A percentile compares a stretch with the other conserved stretches of the same genome.
Evolutionary conservation across 768 basidiomycete genomes (phyloP).

Genomic region (Rhodocollybia butyracea): DNA sequence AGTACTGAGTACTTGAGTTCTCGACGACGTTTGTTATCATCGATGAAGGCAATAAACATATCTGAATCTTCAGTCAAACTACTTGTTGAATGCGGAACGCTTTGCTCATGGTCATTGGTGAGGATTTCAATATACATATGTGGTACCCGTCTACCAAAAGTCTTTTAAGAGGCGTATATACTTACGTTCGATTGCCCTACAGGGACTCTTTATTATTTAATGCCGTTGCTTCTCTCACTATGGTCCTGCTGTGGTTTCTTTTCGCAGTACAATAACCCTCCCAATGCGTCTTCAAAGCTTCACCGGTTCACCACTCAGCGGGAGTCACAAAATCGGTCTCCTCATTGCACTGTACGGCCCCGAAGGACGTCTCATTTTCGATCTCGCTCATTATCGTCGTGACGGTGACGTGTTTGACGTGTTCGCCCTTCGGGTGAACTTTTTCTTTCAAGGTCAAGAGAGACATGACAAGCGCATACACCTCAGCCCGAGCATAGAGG

Average conservation of each 20-base stretch:
- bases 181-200: conserved; percentile 85
- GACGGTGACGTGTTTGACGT: too few relatives aligned
- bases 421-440: conserved; percentile 33
- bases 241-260: neutral
- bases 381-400: conserved; percentile 23
- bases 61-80: conserved; percentile 83
- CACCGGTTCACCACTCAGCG: conserved; percentile 27
- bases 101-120: conserved; percentile 76
- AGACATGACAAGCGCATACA: neutral
- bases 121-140: neutral
- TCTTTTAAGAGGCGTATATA: conserved; percentile 79
- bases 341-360: conserved; percentile 6
- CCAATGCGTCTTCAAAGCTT: conserved; percentile 38
- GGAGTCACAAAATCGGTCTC: conserved; percentile 16
- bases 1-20: too few relatives aligned
- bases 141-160: neutral
- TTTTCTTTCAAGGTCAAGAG: conserved; percentile 18
- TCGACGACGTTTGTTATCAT: conserved; percentile 81
- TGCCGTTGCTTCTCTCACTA: conserved; percentile 38
- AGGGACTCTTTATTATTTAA: conserved; percentile 84
- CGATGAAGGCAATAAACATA: conserved; percentile 92
- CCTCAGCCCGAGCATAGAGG: neutral
- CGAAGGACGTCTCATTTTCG: neutral
- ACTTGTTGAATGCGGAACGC: conserved; percentile 87
- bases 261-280: conserved; percentile 56